Evolutionary conservation across 2,329 filamentous ascomycete species (phyloP).

Genomic region (Penicillium sp.): DNA sequence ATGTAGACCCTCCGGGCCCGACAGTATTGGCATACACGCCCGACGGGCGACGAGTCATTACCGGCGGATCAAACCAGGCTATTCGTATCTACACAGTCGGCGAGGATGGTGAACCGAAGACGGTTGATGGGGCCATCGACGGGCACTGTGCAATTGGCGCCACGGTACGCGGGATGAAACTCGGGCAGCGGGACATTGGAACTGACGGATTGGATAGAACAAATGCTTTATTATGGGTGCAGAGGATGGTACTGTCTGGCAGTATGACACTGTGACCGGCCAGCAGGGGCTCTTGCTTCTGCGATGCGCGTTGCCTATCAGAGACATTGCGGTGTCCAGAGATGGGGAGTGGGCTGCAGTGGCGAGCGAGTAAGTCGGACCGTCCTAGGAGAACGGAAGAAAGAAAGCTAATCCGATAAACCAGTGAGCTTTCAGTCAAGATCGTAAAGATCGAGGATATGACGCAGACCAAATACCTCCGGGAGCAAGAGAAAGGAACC

Average conservation of each 20-base stretch:
- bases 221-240: slow-evolving; percentile 85
- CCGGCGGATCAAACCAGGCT: slow-evolving; percentile 88
- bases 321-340: slow-evolving; percentile 78
- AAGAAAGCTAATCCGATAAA: background rate
- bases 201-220: slow-evolving; percentile 40
- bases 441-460: slow-evolving; percentile 80
- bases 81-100: slow-evolving; percentile 90
- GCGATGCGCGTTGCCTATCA: slow-evolving; percentile 78
- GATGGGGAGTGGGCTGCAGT: slow-evolving; percentile 88
- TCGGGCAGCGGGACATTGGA: too few species aligned
- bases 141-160: slow-evolving; percentile 78
- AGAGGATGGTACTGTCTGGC: slow-evolving; percentile 93
- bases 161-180: slow-evolving; percentile 32
- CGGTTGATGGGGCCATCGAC: slow-evolving; percentile 87
- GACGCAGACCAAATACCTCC: slow-evolving; percentile 70
- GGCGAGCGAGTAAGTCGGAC: slow-evolving; percentile 72
- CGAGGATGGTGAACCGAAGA: slow-evolving; percentile 86
- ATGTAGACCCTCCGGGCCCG: slow-evolving; percentile 72
- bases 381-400: background rate
- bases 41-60: slow-evolving; percentile 81
- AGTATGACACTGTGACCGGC: slow-evolving; percentile 73
- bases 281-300: slow-evolving; percentile 77
- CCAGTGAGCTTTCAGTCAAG: slow-evolving; percentile 79
- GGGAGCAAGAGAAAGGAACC: slow-evolving; percentile 81
- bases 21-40: slow-evolving; percentile 89